Evolutionary conservation across 371 early-diverging fungal species (phyloP).

Genomic region (Actinomucor elegans): DNA sequence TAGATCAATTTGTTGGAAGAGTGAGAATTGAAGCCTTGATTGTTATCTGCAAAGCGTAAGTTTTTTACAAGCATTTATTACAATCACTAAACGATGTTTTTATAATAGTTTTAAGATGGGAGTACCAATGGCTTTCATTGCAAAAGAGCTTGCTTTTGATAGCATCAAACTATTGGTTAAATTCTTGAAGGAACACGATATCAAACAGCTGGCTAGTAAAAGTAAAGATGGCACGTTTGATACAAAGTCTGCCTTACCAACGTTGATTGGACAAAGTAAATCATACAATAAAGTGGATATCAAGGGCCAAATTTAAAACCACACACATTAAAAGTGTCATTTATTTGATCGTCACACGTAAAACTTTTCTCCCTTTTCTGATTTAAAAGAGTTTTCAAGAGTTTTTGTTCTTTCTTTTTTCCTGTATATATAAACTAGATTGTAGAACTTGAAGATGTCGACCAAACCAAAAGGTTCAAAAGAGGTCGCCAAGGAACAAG

Average conservation of each 20-base stretch:
- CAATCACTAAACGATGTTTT: no score
- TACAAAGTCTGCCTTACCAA: constrained; percentile 56
- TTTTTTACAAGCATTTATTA: no score
- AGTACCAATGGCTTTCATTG: constrained; percentile 41
- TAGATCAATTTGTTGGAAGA: constrained; percentile 89
- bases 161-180: constrained; percentile 25
- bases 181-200: constrained; percentile 43
- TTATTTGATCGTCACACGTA: constrained; percentile 9
- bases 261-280: constrained; percentile 46
- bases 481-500: not conserved
- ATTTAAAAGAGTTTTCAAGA: not conserved
- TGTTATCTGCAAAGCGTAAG: constrained; percentile 73
- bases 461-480: not conserved
- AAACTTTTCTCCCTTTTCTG: not conserved
- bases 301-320: constrained; percentile 56
- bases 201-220: constrained; percentile 7
- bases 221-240: constrained; percentile 32
- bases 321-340: constrained; percentile 16
- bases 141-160: constrained; percentile 48
- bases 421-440: no score
- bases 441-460: no score
- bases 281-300: constrained; percentile 68
- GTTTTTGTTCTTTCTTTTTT: constrained; percentile 2
- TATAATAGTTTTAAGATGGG: constrained; percentile 60
- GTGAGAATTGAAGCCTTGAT: constrained; percentile 77